Evolutionary conservation across 2,329 filamentous ascomycete genomes (phyloP).

Genomic region (Talaromyces rugulosus): DNA sequence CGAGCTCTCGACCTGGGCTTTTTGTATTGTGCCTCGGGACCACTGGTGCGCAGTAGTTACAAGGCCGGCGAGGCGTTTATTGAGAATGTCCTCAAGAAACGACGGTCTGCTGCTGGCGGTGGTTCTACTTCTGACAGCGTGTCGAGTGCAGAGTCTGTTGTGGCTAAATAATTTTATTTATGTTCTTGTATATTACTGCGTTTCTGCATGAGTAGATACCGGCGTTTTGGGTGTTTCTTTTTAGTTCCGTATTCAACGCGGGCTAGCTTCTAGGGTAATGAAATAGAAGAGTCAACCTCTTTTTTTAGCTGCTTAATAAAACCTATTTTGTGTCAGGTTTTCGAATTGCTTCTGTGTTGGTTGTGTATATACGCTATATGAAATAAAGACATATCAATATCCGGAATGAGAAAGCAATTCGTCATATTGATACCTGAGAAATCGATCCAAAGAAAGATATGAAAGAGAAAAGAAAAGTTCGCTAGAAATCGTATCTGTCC

Average conservation of each 20-base stretch:
- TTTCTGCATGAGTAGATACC: neutral
- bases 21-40: slow-evolving; percentile 91
- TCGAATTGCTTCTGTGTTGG: neutral
- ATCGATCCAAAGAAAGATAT: neutral
- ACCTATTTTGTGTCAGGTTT: neutral
- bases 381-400: neutral
- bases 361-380: neutral
- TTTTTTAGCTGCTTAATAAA: neutral
- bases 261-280: neutral
- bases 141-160: neutral
- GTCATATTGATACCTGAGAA: neutral
- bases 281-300: neutral
- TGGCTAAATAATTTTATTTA: neutral
- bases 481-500: neutral
- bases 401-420: neutral
- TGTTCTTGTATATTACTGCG: neutral
- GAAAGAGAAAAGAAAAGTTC: neutral
- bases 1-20: slow-evolving; percentile 92
- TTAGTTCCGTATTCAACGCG: neutral
- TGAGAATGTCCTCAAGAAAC: slow-evolving; percentile 92
- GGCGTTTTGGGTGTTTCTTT: neutral
- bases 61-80: slow-evolving; percentile 99
- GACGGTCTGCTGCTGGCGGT: slow-evolving; percentile 34
- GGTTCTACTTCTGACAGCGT: neutral
- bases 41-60: slow-evolving; percentile 89